Evolutionary conservation across 306 rosid genomes (phyloP), one percentile per base, ranked within the genome.

Genomic region (Rosa lucieae): DNA sequence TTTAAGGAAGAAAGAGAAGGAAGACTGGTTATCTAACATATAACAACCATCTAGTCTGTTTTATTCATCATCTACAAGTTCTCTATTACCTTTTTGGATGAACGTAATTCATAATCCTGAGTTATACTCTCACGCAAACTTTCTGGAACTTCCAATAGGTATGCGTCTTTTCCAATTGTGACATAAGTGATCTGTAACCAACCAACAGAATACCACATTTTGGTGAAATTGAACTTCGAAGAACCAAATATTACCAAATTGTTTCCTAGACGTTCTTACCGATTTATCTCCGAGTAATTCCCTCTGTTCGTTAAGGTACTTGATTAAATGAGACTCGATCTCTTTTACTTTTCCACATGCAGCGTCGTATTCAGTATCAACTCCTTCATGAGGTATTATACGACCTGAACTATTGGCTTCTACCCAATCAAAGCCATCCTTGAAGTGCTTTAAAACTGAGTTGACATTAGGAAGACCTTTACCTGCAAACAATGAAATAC

Each of bases 351-450:
- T 83, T 82, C 87, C 88, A 86, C 94, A 85, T 77, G 99, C 92
- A 79, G 93, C 86, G 87, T 91, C 99, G 65, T 86, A 93, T 82
- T 90, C 99, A 37, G 56, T 5, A 81, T 95, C 97, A 67, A 82
- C 92, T 87, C 98, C 97, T 86, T 85, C 89, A 83, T 49, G 98
- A 77, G 99, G 99, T 78, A 95, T 86, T 79, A 95, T 85, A 70
- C 97, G 99, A 47, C 99, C 99, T 4, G 98, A 91, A 84, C 78
- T 87, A 83, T 89, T 88, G 73, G 98, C 99, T 84, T 93, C 97
- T 80, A 79, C 93, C 99, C 99, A 95, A 83, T 95, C 93, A 87
- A 95, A 95, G 75, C 98, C 96, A 76, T 87, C 92, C 87, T 91
- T 93, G 88, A 95, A 95, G 85, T 91, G 90, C 67, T 86, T 84